Conservation (phyloP, 2,329 filamentous ascomycete species). For the Aspergillus clavatus region DNA sequence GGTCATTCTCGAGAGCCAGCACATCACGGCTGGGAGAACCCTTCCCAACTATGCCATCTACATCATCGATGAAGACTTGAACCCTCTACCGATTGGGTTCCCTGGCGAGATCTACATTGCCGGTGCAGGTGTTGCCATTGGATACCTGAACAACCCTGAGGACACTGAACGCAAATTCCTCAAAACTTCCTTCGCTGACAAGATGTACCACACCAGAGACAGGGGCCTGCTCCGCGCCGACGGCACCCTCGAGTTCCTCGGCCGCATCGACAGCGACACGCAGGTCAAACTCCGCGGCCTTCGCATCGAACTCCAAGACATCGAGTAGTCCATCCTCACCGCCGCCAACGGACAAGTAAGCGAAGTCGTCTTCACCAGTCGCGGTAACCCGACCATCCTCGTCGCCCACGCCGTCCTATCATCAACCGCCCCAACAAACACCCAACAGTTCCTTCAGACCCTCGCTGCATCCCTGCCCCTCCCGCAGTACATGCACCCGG, state of each 20-base stretch:
- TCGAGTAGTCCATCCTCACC: not conserved
- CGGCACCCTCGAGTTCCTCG: not conserved
- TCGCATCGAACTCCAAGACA: not conserved
- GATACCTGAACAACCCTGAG: not conserved
- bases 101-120: not conserved
- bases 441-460: not conserved
- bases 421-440: not conserved
- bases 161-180: not conserved
- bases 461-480: not conserved
- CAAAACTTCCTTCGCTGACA: not conserved
- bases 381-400: not conserved
- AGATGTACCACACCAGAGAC: not conserved
- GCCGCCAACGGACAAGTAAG: not conserved
- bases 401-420: not conserved
- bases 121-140: not conserved
- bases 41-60: not conserved
- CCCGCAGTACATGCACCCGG: not conserved
- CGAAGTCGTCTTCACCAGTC: not conserved
- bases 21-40: too few relatives aligned
- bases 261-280: not conserved
- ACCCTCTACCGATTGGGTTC: not conserved
- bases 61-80: not conserved
- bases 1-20: too few relatives aligned
- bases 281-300: not conserved
- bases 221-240: not conserved